Evolutionary conservation across 805 yeast genomes (phyloP).

Genomic region (Isabelozyma pseudorhagii): DNA sequence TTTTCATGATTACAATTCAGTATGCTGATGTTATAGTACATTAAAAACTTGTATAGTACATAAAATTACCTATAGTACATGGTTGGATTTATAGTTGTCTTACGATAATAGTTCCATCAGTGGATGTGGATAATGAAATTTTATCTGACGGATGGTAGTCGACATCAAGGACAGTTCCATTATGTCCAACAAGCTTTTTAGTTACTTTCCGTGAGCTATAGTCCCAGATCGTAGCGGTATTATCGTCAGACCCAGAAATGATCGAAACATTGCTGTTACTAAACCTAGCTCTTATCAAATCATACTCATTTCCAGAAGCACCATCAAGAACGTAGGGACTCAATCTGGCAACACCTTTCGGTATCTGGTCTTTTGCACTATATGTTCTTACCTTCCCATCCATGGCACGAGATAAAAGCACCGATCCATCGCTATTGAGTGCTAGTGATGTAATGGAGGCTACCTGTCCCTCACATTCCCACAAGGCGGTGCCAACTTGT

Average conservation of each 20-base stretch:
- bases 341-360: constrained; percentile 35
- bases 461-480: constrained; percentile 42
- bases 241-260: constrained; percentile 62
- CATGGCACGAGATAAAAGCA: constrained; percentile 49
- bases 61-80: neutral
- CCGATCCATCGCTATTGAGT: constrained; percentile 45
- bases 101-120: constrained; percentile 55
- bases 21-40: neutral
- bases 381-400: constrained; percentile 57
- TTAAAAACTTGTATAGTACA: neutral
- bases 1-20: too few species aligned
- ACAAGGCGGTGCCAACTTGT: constrained; percentile 34
- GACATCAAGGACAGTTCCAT: constrained; percentile 59
- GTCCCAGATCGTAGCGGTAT: constrained; percentile 60
- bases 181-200: constrained; percentile 56
- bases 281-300: constrained; percentile 48
- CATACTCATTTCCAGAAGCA: constrained; percentile 52
- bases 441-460: constrained; percentile 58
- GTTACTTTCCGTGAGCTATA: constrained; percentile 44
- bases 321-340: constrained; percentile 55
- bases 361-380: constrained; percentile 48
- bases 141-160: constrained; percentile 46
- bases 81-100: constrained; percentile 27
- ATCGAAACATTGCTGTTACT: constrained; percentile 39
- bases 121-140: constrained; percentile 47